These are phyloP conservation scores for Erythrobasidium hasegawianum DNA, from an alignment of 1,284 basidiomycete species.

Conservation along the genomic window DNA sequence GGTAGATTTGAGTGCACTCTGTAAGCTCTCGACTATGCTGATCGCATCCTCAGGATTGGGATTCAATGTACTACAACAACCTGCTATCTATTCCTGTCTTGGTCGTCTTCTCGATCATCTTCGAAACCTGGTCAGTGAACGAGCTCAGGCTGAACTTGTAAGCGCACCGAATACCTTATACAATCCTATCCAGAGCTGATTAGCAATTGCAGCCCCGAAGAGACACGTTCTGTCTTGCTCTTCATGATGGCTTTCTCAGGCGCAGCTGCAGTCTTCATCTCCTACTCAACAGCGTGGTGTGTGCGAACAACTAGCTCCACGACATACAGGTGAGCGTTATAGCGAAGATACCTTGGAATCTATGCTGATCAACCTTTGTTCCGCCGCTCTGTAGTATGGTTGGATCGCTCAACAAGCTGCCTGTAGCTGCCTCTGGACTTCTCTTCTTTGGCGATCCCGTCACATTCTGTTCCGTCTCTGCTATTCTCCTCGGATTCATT, in stretches of 20 bases:
- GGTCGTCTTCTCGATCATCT: conserved; percentile 71
- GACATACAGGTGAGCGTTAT: conserved; percentile 57
- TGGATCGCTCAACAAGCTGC: conserved; percentile 96
- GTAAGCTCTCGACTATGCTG: too few relatives aligned
- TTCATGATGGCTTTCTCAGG: conserved; percentile 92
- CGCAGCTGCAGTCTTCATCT: conserved; percentile 93
- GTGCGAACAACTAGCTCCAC: conserved; percentile 93
- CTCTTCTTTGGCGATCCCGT: conserved; percentile 72
- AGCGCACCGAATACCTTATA: conserved; percentile 15
- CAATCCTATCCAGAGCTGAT: not conserved
- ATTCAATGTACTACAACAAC: conserved; percentile 99
- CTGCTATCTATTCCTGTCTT: conserved; percentile 89
- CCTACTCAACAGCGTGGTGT: conserved; percentile 98
- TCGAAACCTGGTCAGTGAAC: conserved; percentile 84
- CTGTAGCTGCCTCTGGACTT: conserved; percentile 94
- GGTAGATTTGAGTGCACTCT: conserved; percentile 6
- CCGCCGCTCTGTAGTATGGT: conserved; percentile 69
- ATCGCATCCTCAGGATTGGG: conserved; percentile 68
- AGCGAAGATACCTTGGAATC: not conserved
- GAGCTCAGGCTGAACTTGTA: conserved; percentile 84
- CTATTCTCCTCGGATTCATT: conserved; percentile 83
- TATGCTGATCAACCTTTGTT: not conserved
- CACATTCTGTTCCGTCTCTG: conserved; percentile 80
- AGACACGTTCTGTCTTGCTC: conserved; percentile 73
- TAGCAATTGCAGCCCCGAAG: conserved; percentile 64